Evolutionary conservation across 2,329 filamentous ascomycete genomes (phyloP).

Genomic region (Orbilia blumenaviensis): DNA sequence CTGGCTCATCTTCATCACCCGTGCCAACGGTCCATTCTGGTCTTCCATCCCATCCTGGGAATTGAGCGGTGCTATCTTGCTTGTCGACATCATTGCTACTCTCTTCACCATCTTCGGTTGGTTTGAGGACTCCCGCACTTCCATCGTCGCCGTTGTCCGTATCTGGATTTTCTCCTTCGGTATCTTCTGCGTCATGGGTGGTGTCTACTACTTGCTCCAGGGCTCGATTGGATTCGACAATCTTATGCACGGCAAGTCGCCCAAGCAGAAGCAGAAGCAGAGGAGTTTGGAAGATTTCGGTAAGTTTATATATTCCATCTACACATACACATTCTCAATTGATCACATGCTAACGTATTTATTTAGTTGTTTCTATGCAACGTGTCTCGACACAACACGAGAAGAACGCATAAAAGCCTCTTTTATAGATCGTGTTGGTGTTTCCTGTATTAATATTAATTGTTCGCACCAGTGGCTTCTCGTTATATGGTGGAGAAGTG

Average conservation of each 20-base stretch:
- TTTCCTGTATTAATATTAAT: slow-evolving; percentile 55
- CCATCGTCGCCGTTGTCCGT: slow-evolving; percentile 84
- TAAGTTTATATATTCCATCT: slow-evolving; percentile 68
- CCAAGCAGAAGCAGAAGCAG: slow-evolving; percentile 83
- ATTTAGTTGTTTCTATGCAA: slow-evolving; percentile 79
- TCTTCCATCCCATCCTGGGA: slow-evolving; percentile 89
- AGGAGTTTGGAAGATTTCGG: slow-evolving; percentile 85
- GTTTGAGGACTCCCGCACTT: slow-evolving; percentile 75
- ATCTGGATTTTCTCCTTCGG: slow-evolving; percentile 93
- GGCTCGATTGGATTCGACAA: slow-evolving; percentile 85
- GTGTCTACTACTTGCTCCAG: slow-evolving; percentile 75
- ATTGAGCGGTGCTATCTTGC: slow-evolving; percentile 76
- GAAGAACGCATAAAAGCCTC: slow-evolving; percentile 73
- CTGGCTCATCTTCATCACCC: slow-evolving; percentile 96
- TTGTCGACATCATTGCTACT: slow-evolving; percentile 85
- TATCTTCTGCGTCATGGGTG: slow-evolving; percentile 83
- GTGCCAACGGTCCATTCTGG: slow-evolving; percentile 92
- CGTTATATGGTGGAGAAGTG: slow-evolving; percentile 44
- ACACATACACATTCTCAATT: slow-evolving; percentile 1
- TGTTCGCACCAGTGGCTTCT: slow-evolving; percentile 47
- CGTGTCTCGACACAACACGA: slow-evolving; percentile 92
- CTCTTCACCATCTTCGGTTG: slow-evolving; percentile 86
- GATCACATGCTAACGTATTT: slow-evolving; percentile 64
- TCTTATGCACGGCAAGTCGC: slow-evolving; percentile 89
- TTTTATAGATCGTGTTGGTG: slow-evolving; percentile 55